Percentiles rank a stretch among this genome's conserved stretches.
These are phyloP conservation scores for Aspergillus tanneri DNA, from an alignment of 2,329 filamentous ascomycete species.

Conservation along the genomic window DNA sequence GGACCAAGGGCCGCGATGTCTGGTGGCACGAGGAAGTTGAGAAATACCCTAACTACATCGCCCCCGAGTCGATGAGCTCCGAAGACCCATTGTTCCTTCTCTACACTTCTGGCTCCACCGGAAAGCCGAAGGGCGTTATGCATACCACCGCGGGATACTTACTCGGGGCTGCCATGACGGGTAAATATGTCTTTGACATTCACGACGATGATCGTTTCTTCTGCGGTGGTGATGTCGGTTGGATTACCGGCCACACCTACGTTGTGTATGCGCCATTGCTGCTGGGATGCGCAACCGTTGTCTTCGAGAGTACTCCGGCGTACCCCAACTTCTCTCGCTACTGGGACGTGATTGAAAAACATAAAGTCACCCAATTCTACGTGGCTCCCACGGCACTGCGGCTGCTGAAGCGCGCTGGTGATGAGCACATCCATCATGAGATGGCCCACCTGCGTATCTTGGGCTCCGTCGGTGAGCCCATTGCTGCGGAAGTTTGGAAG, in stretches of 20 bases:
- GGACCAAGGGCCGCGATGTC: constrained; percentile 81
- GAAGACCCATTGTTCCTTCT: constrained; percentile 97
- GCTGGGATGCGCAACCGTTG: constrained; percentile 88
- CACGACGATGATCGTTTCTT: constrained; percentile 93
- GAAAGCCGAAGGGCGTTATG: constrained; percentile 98
- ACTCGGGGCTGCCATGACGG: constrained; percentile 87
- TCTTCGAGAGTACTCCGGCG: constrained; percentile 96
- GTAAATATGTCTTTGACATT: constrained; percentile 98
- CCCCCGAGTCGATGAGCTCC: constrained; percentile 83
- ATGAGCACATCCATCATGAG: constrained; percentile 83
- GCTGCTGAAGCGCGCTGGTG: constrained; percentile 89
- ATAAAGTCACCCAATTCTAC: constrained; percentile 96
- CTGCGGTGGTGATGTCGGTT: constrained; percentile 96
- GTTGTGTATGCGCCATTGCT: constrained; percentile 95
- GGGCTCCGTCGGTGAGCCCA: constrained; percentile 94
- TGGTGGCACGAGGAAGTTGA: constrained; percentile 99
- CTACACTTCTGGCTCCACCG: constrained; percentile 96
- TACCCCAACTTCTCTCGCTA: constrained; percentile 98
- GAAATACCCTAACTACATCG: constrained; percentile 91
- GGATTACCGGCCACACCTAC: constrained; percentile 99
- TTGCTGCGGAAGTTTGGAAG: constrained; percentile 98
- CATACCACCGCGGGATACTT: constrained; percentile 95
- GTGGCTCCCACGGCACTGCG: constrained; percentile 93
- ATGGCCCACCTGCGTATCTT: constrained; percentile 89
- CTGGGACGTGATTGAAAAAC: constrained; percentile 97